Percentiles rank a stretch among this genome's conserved stretches.
These are phyloP conservation scores for Calamus simplicifolius DNA, from an alignment of 176 grass and related monocot genomes.

Conservation along the genomic window DNA sequence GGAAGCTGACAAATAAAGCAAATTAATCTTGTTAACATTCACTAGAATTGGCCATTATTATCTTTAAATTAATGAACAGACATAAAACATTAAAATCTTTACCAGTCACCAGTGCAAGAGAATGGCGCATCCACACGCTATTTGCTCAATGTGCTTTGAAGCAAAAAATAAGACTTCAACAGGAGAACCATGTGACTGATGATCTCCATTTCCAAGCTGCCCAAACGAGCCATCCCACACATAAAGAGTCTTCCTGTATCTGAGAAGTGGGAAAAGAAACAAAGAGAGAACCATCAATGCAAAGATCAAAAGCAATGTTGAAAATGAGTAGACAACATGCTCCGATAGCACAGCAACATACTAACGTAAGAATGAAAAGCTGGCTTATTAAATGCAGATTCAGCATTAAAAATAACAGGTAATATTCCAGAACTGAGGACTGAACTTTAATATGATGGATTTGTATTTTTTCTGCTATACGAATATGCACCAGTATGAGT, in stretches of 20 bases:
- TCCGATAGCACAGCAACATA: no score
- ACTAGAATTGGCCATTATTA: not conserved
- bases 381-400: no score
- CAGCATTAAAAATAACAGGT: no score
- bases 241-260: constrained; percentile 66
- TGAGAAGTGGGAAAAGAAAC: constrained; percentile 41
- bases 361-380: no score
- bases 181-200: constrained; percentile 47
- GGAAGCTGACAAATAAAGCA: no score
- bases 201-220: constrained; percentile 79
- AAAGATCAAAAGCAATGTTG: constrained; percentile 29
- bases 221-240: constrained; percentile 97
- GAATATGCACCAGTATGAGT: no score
- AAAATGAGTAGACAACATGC: constrained; percentile 2
- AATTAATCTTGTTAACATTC: no score
- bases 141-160: constrained; percentile 57
- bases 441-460: no score
- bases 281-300: constrained; percentile 18
- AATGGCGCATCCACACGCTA: constrained; percentile 88
- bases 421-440: no score
- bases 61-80: not conserved
- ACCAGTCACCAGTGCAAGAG: constrained; percentile 75
- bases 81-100: constrained; percentile 5
- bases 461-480: no score
- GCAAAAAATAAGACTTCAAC: constrained; percentile 54